phyloP scores from a whole-genome alignment of 1,284 basidiomycete genomes.

The Austroboletus novae-zelandiae region DNA sequence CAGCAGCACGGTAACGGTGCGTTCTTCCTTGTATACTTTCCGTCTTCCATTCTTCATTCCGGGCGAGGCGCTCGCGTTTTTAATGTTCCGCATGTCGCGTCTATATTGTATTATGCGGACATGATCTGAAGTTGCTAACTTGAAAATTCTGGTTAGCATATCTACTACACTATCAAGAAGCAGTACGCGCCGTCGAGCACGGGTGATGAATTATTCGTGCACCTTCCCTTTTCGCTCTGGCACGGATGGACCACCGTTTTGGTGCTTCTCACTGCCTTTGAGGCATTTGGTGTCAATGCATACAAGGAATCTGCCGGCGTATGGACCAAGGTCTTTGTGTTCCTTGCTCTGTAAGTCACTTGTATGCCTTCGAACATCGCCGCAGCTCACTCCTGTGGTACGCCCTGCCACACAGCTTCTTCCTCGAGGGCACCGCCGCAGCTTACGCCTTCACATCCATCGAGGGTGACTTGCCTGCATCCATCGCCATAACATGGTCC shows the following conservation, averaged over 20 bases:
- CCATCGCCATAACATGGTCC: conserved; percentile 81
- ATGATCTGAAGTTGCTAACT: conserved; percentile 14
- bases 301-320: conserved; percentile 66
- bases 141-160: conserved; percentile 50
- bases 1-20: conserved; percentile 71
- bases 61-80: conserved; percentile 3
- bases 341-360: conserved; percentile 70
- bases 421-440: conserved; percentile 90
- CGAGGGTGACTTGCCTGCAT: conserved; percentile 90
- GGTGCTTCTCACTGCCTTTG: conserved; percentile 84
- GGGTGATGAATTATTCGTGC: conserved; percentile 77
- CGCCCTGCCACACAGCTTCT: conserved; percentile 53
- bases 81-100: not conserved
- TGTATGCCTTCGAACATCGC: conserved; percentile 2
- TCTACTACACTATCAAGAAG: conserved; percentile 92
- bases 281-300: conserved; percentile 86
- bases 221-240: conserved; percentile 89
- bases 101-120: conserved; percentile 6
- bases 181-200: conserved; percentile 64
- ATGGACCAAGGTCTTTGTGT: conserved; percentile 93
- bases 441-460: conserved; percentile 87
- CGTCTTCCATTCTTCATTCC: conserved; percentile 14
- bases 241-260: conserved; percentile 95
- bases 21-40: conserved; percentile 18
- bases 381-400: conserved; percentile 9